phyloP scores from a whole-genome alignment of 495 filamentous ascomycete genomes.

The Penicillium robsamsonii region DNA sequence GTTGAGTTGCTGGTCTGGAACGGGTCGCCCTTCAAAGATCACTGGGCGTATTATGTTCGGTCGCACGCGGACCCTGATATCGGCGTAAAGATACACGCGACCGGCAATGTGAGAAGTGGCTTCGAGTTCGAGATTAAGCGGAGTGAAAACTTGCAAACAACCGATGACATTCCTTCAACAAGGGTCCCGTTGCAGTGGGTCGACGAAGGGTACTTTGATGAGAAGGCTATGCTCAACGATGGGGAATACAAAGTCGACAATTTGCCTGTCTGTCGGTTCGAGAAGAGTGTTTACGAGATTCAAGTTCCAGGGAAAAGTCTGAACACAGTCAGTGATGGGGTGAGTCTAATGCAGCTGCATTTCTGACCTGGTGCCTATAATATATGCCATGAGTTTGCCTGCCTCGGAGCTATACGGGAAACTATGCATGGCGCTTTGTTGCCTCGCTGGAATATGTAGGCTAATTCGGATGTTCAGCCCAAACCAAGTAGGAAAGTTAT shows the following conservation, averaged over 20 bases:
- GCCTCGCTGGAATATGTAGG: not conserved
- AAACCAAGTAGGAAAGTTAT: conserved; percentile 15
- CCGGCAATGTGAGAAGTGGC: conserved; percentile 26
- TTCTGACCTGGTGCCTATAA: not conserved
- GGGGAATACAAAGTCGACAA: conserved; percentile 16
- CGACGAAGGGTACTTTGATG: conserved; percentile 14
- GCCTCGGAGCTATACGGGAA: not conserved
- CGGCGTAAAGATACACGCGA: conserved; percentile 26
- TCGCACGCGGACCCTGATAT: conserved; percentile 14
- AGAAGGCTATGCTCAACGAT: conserved; percentile 24
- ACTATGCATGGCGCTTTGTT: not conserved
- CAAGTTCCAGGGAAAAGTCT: conserved; percentile 15
- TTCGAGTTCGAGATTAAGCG: conserved; percentile 29
- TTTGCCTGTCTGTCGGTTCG: conserved; percentile 20
- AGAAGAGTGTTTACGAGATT: conserved; percentile 14
- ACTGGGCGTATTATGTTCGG: conserved; percentile 32
- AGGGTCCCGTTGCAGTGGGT: conserved; percentile 31
- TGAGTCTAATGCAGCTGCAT: not conserved
- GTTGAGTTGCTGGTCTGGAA: conserved; percentile 30
- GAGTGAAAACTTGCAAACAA: conserved; percentile 14
- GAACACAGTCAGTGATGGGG: conserved; percentile 13
- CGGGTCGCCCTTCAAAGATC: conserved; percentile 32
- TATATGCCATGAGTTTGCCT: not conserved
- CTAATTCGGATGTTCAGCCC: not conserved
- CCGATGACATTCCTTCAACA: conserved; percentile 15